Conservation (phyloP, 768 basidiomycete species). For the Crepidotus variabilis region DNA sequence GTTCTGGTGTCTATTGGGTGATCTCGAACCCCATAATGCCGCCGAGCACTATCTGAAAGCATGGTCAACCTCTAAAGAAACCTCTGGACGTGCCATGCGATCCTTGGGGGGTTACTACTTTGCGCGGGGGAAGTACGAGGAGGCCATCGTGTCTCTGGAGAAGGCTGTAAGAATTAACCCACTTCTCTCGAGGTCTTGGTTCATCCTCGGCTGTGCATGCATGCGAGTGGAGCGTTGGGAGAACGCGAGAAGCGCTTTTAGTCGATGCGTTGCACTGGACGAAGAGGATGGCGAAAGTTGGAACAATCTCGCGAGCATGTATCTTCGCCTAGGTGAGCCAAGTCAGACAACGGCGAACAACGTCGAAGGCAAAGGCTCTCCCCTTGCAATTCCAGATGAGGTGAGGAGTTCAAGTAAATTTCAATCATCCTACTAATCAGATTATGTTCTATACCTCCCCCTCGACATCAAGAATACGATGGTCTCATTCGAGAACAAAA, state of each 20-base stretch:
- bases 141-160: slow-evolving; percentile 64
- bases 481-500: slow-evolving; percentile 69
- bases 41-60: slow-evolving; percentile 75
- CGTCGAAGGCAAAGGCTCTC: slow-evolving; percentile 13
- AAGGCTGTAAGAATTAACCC: slow-evolving; percentile 88
- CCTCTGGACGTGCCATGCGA: slow-evolving; percentile 88
- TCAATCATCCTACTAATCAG: too few species aligned
- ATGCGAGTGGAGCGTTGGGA: slow-evolving; percentile 84
- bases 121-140: slow-evolving; percentile 54
- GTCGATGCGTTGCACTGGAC: slow-evolving; percentile 83
- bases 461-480: slow-evolving; percentile 20
- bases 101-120: slow-evolving; percentile 87
- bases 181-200: slow-evolving; percentile 85
- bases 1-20: slow-evolving; percentile 92
- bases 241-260: slow-evolving; percentile 79
- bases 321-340: slow-evolving; percentile 71
- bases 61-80: slow-evolving; percentile 77
- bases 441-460: slow-evolving; percentile 4
- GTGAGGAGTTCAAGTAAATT: too few species aligned
- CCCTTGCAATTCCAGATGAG: too few species aligned
- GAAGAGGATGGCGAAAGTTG: slow-evolving; percentile 98
- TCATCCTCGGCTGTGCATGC: slow-evolving; percentile 90
- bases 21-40: slow-evolving; percentile 74
- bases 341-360: slow-evolving; percentile 23
- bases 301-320: slow-evolving; percentile 95